phyloP scores from a whole-genome alignment of 2,329 filamentous ascomycete genomes.

The Sporothrix phasma region DNA sequence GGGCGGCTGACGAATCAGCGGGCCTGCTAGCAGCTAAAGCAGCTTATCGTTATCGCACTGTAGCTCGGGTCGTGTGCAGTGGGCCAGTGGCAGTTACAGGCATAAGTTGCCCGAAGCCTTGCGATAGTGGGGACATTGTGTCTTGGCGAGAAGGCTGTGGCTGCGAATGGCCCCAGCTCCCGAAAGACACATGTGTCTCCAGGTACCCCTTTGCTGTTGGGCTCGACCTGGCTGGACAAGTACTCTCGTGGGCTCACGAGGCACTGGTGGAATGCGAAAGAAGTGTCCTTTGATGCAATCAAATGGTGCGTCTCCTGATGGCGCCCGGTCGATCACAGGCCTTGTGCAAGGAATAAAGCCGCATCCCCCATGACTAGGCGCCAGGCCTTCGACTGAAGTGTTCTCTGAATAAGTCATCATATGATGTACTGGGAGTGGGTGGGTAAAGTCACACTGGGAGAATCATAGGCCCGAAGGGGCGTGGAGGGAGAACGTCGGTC shows the following conservation, averaged over 20 bases:
- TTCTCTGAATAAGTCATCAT: not conserved
- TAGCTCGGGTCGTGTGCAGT: not conserved
- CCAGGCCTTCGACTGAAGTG: not conserved
- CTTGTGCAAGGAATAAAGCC: not conserved
- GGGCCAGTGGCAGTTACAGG: too few species aligned
- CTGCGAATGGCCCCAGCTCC: too few species aligned
- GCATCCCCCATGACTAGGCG: not conserved
- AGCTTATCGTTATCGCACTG: slow-evolving; percentile 17
- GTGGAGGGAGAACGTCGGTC: too few species aligned
- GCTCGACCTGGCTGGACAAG: not conserved
- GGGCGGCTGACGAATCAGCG: slow-evolving; percentile 19
- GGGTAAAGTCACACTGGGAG: not conserved
- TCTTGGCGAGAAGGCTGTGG: not conserved
- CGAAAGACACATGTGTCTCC: too few species aligned
- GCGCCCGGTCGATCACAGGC: not conserved
- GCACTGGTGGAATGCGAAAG: not conserved
- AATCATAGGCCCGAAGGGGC: too few species aligned
- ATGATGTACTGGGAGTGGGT: not conserved
- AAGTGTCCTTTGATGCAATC: too few species aligned
- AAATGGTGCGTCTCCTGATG: not conserved
- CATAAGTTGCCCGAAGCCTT: not conserved
- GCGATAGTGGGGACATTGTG: not conserved
- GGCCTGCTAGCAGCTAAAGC: slow-evolving; percentile 10
- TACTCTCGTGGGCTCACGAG: not conserved
- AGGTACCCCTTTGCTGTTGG: not conserved